Evolutionary conservation across 495 filamentous ascomycete genomes (phyloP).

Genomic region (Hyaloscypha hepaticicola): DNA sequence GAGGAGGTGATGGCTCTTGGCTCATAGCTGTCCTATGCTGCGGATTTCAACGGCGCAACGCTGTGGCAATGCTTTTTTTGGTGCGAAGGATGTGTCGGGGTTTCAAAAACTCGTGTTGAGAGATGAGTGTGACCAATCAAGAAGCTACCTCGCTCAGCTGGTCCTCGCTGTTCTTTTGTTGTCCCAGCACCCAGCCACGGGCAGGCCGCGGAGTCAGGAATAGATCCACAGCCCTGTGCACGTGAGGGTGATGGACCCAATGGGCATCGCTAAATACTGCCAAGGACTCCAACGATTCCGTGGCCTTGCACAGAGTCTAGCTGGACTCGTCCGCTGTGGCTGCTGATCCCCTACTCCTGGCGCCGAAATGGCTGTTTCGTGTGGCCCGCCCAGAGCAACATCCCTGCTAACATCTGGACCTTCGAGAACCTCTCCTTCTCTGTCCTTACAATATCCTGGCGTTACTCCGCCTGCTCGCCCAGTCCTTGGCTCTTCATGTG

Average conservation of each 20-base stretch:
- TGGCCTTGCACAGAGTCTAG: background rate
- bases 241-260: background rate
- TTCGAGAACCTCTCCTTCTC: background rate
- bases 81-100: background rate
- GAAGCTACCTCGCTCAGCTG: no score
- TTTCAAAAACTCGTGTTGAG: background rate
- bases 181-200: no score
- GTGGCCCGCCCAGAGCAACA: conserved; percentile 6
- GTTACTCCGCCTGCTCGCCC: background rate
- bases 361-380: conserved; percentile 21
- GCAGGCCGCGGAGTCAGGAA: background rate
- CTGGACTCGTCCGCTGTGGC: background rate
- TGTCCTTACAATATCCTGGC: conserved; percentile 4
- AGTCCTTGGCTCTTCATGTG: conserved; percentile 2
- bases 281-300: background rate
- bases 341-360: conserved; percentile 14
- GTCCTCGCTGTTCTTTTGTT: no score
- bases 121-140: no score
- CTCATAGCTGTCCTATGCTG: no score
- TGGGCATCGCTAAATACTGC: background rate
- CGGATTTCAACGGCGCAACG: background rate
- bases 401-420: conserved; percentile 1
- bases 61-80: background rate
- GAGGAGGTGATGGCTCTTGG: background rate
- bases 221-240: background rate